Percentiles rank a stretch among this genome's conserved stretches.
Conservation (phyloP, 83 land plant species). For the Isoetes engelmannii region DNA sequence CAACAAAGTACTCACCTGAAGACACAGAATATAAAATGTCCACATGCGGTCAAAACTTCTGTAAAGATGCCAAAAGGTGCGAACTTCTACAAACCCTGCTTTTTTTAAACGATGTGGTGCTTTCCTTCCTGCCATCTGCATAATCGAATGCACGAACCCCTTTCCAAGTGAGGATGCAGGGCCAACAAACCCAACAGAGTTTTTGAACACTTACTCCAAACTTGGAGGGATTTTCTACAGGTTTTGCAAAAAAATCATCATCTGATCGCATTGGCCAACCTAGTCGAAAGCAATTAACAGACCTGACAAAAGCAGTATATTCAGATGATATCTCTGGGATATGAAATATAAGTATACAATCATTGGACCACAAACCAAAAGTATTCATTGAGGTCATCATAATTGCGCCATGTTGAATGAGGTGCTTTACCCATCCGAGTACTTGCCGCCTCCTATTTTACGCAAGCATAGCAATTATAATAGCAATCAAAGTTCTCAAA, state of each 20-base stretch:
- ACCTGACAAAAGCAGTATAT: conserved; percentile 34
- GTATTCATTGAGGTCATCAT: conserved; percentile 80
- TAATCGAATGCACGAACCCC: too few species aligned
- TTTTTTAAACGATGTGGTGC: conserved; percentile 27
- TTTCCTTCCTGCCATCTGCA: neutral
- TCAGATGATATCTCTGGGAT: neutral
- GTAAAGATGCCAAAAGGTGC: conserved; percentile 90
- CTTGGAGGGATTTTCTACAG: conserved; percentile 5
- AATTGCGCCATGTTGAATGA: conserved; percentile 75
- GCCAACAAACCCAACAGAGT: too few species aligned
- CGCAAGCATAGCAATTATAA: neutral
- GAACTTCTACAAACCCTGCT: conserved; percentile 71
- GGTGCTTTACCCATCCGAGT: conserved; percentile 55
- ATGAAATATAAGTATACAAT: neutral
- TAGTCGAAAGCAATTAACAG: conserved; percentile 46
- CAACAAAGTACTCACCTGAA: conserved; percentile 47
- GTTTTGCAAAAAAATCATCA: conserved; percentile 41
- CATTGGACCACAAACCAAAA: conserved; percentile 43
- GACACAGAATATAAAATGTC: conserved; percentile 77
- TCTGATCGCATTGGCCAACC: conserved; percentile 58
- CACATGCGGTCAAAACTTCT: conserved; percentile 94
- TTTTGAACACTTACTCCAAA: too few species aligned
- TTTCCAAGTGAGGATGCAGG: too few species aligned
- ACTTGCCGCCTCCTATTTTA: conserved; percentile 47
- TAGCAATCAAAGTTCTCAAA: neutral